Percentiles rank a stretch among this genome's conserved stretches.
phyloP scores from a whole-genome alignment of 352 stramenopile species.

The Phytopythium sindhum region DNA sequence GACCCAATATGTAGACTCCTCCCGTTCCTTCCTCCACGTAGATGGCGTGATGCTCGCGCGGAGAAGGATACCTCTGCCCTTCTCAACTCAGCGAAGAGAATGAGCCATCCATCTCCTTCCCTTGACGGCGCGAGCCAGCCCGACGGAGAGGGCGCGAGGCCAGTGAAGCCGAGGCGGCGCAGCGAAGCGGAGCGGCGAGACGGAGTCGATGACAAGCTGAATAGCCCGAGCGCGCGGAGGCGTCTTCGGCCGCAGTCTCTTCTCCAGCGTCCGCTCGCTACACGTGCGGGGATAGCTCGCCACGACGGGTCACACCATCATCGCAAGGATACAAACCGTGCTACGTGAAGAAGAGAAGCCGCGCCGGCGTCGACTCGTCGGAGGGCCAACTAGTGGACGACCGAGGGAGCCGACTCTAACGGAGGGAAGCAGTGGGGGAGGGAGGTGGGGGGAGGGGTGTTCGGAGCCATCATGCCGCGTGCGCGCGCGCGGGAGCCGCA shows the following conservation, averaged over 20 bases:
- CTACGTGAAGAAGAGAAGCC: neutral
- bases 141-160: neutral
- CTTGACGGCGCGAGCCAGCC: neutral
- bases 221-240: neutral
- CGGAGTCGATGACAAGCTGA: neutral
- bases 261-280: neutral
- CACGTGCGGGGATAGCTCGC: neutral
- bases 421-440: neutral
- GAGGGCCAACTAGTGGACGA: neutral
- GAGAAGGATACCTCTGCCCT: neutral
- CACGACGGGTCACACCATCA: neutral
- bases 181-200: neutral
- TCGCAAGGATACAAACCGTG: constrained; percentile 1
- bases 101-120: neutral
- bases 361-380: too few relatives aligned
- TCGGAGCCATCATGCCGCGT: constrained; percentile 31
- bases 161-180: neutral
- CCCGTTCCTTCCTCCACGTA: constrained; percentile 10
- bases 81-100: neutral
- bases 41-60: neutral
- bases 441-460: constrained; percentile 10
- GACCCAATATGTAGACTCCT: neutral
- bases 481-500: neutral
- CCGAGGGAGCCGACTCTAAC: neutral
- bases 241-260: neutral